Base-by-base conservation (phyloP, 441 rosid species). In the Corymbia citriodora region DNA sequence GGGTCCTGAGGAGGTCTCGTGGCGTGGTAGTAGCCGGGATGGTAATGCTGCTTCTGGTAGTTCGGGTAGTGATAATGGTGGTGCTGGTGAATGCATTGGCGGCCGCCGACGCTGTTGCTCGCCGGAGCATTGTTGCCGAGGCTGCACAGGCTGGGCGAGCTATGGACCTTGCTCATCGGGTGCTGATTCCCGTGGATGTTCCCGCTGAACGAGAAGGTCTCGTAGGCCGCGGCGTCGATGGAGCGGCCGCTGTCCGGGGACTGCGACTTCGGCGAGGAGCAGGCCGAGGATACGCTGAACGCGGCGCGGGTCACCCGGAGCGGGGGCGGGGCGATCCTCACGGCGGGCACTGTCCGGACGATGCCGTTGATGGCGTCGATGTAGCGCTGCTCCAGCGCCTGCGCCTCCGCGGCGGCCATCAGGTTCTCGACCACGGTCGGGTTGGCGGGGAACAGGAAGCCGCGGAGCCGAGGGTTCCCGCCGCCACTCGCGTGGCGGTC, bases 81-180 rank as follows among this genome's bases (percentile, higher is more conserved):
- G 19, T 91, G 92, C 15, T 88, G 94, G 89, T 89, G 93, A 45
- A 92, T 31, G 17, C 81, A 45, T 36, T 89, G 91, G 79, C 90
- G 92, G 90, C 52, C 92, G 92, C 72, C 90, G 21, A 25, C 52
- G 91, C 21, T 92, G 90, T 19, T 90, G 53, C 61, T 91, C 53
- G 88, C 91, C 10, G 87, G 15, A 70, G 50, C 70, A 59, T 40
- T 25, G 59, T 68, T 88, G 61, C 57, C 90, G 52, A 94, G 93
- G 82, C 89, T 93, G 91, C 91, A 92, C 12, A 98, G 95, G 92
- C 92, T 94, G 4, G 98, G 99, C 27, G 97, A 95, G 92, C 99
- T 98, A 2, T 89, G 92, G 45, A 97, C 99, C 93, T 86, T 96
- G 89, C 90, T 96, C 96, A 97, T 90, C 0, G 92, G 90, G 91